Evolutionary conservation across 352 stramenopile genomes (phyloP).

Genomic region (Blastocystis sp.): DNA sequence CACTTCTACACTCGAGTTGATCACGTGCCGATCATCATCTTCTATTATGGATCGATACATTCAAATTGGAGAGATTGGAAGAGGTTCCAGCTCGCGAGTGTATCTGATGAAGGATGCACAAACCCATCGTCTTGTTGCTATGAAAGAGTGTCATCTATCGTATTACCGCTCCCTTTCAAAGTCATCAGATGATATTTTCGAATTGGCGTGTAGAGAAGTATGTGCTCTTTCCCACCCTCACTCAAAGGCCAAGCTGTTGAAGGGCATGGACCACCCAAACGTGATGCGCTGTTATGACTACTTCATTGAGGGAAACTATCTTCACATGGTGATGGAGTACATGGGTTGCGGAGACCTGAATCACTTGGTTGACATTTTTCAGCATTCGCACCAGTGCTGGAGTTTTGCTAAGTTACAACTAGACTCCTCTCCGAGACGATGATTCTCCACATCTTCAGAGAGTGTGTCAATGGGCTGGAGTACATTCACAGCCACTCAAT

Average conservation of each 20-base stretch:
- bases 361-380: neutral
- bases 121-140: constrained; percentile 10
- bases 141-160: constrained; percentile 9
- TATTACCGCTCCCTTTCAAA: neutral
- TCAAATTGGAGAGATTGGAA: neutral
- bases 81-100: neutral
- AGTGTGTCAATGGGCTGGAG: constrained; percentile 79
- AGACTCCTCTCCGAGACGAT: neutral
- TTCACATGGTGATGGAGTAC: constrained; percentile 21
- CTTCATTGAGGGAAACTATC: constrained; percentile 8
- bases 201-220: neutral
- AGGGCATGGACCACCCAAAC: neutral
- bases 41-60: neutral
- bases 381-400: neutral
- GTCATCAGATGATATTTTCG: neutral
- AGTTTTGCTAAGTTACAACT: neutral
- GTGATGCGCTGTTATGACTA: neutral
- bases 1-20: too few species aligned
- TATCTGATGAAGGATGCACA: neutral
- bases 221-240: neutral
- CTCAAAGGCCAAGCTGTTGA: neutral
- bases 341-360: neutral
- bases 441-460: neutral
- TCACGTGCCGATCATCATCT: too few species aligned
- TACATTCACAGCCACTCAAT: constrained; percentile 97